Base-by-base conservation (phyloP, 345 rosid species). In the Murraya paniculata region DNA sequence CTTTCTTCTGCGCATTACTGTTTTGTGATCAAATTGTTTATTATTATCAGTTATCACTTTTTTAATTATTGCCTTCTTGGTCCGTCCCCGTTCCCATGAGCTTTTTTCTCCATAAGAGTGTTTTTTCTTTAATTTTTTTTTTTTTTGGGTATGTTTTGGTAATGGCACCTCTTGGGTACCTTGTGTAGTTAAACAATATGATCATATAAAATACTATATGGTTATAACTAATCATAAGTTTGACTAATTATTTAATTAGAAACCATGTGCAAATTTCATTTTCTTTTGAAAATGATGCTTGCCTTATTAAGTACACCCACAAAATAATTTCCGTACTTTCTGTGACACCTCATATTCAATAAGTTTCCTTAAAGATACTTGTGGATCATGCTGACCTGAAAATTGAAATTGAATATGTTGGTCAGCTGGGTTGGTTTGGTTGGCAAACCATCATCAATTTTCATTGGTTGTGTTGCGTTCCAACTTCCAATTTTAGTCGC, bases 401-500 rank as follows among this genome's bases (percentile, higher is more conserved):
- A 7, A 45, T 67, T 73, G 30, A 69, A 56, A 56, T 70, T 38
- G 28, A 62, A 57, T 30, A 14, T 25, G 28, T 70, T 56, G 79
- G 56, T 75, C 75, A 68, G 35, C 58, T 73, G 48, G 66, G 38
- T 76, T 72, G 80, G 85, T 76, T 68, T 28, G 82, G 80, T 82
- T 53, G 78, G 61, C 82, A 10, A 76, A 75, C 81, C 21, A 67
- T 68, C 57, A 19, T 33, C 25, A 33, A 64, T 19, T 71, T 45
- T 48, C 22, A 60, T 9, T 1, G 10, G 38, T 41, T 60, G 57
- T 16, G 50, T 45, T 45, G 50, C 50, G 16, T 45, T 45, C 50
- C 50, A 45, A 13, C 16, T 0, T 45, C 50, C 50, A 72, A 77
- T 64, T 31, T 35, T 36, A 18, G 78, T 27, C 13, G 0, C 13